Evolutionary conservation across 2,329 filamentous ascomycete genomes (phyloP), one percentile per base, ranked within the genome.

Genomic region (Aureobasidium namibiae): DNA sequence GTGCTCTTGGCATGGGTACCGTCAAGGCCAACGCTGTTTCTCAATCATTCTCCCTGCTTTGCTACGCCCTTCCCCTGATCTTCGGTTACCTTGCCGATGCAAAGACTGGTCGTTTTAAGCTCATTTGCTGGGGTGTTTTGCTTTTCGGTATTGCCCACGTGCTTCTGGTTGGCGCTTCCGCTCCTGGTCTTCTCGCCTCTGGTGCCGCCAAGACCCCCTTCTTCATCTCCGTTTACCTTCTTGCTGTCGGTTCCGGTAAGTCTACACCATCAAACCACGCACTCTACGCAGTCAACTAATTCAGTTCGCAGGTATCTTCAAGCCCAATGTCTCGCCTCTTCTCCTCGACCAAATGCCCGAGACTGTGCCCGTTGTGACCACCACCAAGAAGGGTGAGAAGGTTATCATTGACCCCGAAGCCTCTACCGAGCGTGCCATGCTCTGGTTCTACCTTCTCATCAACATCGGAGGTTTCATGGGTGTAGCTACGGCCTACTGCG

Each of bases 371-470:
- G 73, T 72, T 59, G 67, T 76, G 34, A 72, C 67, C 48, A 60
- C 70, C 13, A 62, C 67, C 23, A 62, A 74, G 64, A 72, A 62
- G 69, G 75, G 76, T 33, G 75, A 78, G 65, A 68, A 70, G 26
- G 70, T 78, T 52, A 73, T 78, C 57, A 73, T 77, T 23, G 76
- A 78, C 56, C 76, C 76, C 14, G 68, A 75, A 36, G 71, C 74
- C 44, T 78, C 75, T 21, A 73, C 76, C 41, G 71, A 76, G 63
- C 68, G 76, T 6, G 76, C 77, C 59, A 76, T 76, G 70, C 73
- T 77, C 80, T 80, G 87, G 66, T 89, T 88, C 74, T 89, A 89
- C 72, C 70, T 80, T 67, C 84, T 83, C 70, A 88, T 90, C 58
- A 90, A 90, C 71, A 65, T 90, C n/a, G 88, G 87, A 11, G 82